These are phyloP conservation scores for Phymatotrichopsis omnivora DNA, from an alignment of 2,329 filamentous ascomycete species.

Conservation along the genomic window DNA sequence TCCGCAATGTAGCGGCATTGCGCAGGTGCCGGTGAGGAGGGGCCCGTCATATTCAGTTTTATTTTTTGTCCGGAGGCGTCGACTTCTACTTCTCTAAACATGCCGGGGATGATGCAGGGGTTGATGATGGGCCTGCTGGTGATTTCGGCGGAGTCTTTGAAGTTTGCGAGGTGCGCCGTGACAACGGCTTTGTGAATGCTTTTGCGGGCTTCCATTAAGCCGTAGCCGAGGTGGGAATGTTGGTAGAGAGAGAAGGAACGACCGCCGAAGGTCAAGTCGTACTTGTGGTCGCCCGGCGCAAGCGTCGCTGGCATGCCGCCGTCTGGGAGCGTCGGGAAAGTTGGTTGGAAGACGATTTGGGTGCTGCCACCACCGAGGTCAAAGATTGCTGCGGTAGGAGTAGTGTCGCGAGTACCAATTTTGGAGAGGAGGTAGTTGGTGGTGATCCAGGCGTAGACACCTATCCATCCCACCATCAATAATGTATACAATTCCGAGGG, in stretches of 20 bases:
- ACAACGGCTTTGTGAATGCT: constrained; percentile 70
- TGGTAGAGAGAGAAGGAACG: constrained; percentile 90
- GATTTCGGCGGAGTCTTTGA: constrained; percentile 55
- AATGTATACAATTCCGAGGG: too few relatives aligned
- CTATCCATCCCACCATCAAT: too few relatives aligned
- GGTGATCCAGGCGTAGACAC: constrained; percentile 98
- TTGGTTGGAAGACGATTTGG: constrained; percentile 97
- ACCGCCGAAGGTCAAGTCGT: constrained; percentile 79
- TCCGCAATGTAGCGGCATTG: constrained; percentile 87
- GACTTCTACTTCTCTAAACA: constrained; percentile 62
- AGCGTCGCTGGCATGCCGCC: constrained; percentile 81
- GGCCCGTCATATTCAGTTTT: constrained; percentile 80
- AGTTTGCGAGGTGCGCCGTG: constrained; percentile 56
- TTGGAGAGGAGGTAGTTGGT: constrained; percentile 97
- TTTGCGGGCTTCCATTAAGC: constrained; percentile 87
- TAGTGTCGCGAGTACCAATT: constrained; percentile 85
- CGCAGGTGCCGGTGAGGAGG: constrained; percentile 60
- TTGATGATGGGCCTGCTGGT: constrained; percentile 61
- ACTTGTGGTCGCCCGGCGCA: constrained; percentile 89
- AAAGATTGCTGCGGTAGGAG: constrained; percentile 84
- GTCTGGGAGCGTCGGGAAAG: constrained; percentile 64
- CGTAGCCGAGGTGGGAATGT: constrained; percentile 94
- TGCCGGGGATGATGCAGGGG: constrained; percentile 77
- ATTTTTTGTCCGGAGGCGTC: constrained; percentile 50
- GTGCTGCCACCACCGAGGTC: constrained; percentile 95